Conservation (phyloP, 2,329 filamentous ascomycete species). For the Paraphaeosphaeria sporulosa region DNA sequence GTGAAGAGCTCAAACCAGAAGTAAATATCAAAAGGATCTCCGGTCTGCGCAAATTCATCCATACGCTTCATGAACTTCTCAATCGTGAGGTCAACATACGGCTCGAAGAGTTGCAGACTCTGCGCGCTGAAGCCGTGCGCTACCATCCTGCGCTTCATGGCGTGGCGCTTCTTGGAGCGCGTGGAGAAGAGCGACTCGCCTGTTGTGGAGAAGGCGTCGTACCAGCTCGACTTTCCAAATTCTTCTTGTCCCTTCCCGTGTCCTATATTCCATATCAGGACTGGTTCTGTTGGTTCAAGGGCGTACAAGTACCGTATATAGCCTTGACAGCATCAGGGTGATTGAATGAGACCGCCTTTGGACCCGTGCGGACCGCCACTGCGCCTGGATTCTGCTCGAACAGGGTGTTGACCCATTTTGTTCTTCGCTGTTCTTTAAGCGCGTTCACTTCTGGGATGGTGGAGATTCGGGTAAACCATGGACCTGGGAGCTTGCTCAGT, state of each 20-base stretch:
- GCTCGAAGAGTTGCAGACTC: slow-evolving; percentile 23
- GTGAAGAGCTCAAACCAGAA: slow-evolving; percentile 29
- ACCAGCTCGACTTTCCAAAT: slow-evolving; percentile 26
- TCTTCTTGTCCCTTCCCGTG: slow-evolving; percentile 19
- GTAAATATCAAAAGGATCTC: slow-evolving; percentile 25
- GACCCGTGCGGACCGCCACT: slow-evolving; percentile 22
- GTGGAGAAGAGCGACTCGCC: slow-evolving; percentile 26
- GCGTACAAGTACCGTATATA: slow-evolving; percentile 20
- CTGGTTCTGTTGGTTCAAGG: too few relatives aligned
- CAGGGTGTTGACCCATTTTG: slow-evolving; percentile 20
- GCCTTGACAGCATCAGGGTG: slow-evolving; percentile 27
- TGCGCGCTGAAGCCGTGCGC: slow-evolving; percentile 23
- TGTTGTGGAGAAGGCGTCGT: slow-evolving; percentile 26
- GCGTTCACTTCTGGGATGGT: slow-evolving; percentile 23
- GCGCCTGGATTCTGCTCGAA: slow-evolving; percentile 22
- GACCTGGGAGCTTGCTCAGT: slow-evolving; percentile 22
- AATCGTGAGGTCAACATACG: slow-evolving; percentile 21
- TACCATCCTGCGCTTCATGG: slow-evolving; percentile 26
- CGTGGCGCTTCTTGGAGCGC: slow-evolving; percentile 25
- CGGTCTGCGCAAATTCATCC: slow-evolving; percentile 18
- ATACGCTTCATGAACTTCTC: slow-evolving; percentile 23
- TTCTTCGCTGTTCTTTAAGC: slow-evolving; percentile 20
- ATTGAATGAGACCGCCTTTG: slow-evolving; percentile 25
- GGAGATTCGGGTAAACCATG: slow-evolving; percentile 21
- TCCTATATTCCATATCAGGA: slow-evolving; percentile 11